Conservation (phyloP, 176 grass and related monocot species). For the Avena atlantica region DNA sequence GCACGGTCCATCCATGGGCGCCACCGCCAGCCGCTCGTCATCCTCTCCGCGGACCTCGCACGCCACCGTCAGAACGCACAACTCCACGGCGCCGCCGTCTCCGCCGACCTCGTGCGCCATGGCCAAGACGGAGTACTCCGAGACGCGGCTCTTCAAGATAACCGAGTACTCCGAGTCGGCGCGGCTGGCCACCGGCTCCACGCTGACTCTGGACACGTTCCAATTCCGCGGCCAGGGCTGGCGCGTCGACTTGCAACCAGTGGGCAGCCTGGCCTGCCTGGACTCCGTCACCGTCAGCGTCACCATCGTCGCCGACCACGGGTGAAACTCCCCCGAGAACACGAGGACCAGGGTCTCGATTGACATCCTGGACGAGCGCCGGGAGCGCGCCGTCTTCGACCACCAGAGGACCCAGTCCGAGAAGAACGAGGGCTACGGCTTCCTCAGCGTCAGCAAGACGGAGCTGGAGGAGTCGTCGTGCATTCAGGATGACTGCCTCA, state of each 20-base stretch:
- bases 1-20: background rate
- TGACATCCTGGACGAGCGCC: constrained; percentile 20
- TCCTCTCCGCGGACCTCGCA: background rate
- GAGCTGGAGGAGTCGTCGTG: constrained; percentile 44
- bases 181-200: background rate
- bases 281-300: constrained; percentile 32
- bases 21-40: background rate
- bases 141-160: background rate
- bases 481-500: constrained; percentile 7
- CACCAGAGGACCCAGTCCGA: background rate
- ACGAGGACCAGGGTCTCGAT: background rate
- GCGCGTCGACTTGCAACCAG: background rate
- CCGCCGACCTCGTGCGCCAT: background rate
- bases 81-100: background rate
- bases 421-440: background rate
- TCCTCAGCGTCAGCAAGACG: constrained; percentile 10
- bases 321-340: background rate
- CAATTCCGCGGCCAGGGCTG: constrained; percentile 36
- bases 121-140: background rate
- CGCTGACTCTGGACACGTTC: constrained; percentile 3
- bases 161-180: constrained; percentile 3
- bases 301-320: constrained; percentile 25
- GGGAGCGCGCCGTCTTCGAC: constrained; percentile 30
- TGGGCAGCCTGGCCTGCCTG: background rate
- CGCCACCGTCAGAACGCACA: background rate